Base-by-base conservation (phyloP, 768 basidiomycete genomes). In the Tulasnella sp. region DNA sequence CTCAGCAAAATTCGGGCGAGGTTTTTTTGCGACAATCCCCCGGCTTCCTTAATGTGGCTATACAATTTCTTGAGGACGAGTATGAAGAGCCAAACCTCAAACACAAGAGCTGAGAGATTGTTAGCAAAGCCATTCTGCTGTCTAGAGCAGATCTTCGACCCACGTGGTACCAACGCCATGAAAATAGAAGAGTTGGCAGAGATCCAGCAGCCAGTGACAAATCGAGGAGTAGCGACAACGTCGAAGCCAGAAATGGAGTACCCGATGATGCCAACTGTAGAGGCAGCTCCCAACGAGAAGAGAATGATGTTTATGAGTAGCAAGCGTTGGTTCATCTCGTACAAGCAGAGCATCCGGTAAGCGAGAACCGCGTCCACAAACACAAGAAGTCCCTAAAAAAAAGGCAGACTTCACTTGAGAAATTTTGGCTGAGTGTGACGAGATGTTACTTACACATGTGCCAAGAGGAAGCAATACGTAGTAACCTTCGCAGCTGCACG, bases 281-380 rank as follows among this genome's bases (percentile, higher is more conserved):
- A 18, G 24, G 34, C 44, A 28, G 48, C 44, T 41, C 78, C 73
- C 16, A 46, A 20, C n/a, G 46, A 22, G 44, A 73, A 80, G 14
- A 75, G 28, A 37, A 31, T 37, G 24, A 74, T 50, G 31, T 69
- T 80, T 40, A 34, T 28, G 16, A 72, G n/a, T 24, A 80, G 42
- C 28, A 80, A 41, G n/a, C 42, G 73, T 0, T 42, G 72, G 40
- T 80, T 46, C 78, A 80, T 80, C 22, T 69, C 37, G 37, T 46
- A 80, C 22, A 80, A 46, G 54, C 78, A 80, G 22, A 80, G 64
- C n/a, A 69, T 44, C 24, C 78, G 42, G 72, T 80, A 80, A 18
- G 72, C 78, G 20, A 80, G 69, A 8, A 80, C 28, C 18, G 72
- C 22, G 34, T 80, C 78, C 24, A 80, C 73, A 20, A 58, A 1